Base-by-base conservation (phyloP, 2,329 filamentous ascomycete genomes). In the Calonectria hongkongensis region DNA sequence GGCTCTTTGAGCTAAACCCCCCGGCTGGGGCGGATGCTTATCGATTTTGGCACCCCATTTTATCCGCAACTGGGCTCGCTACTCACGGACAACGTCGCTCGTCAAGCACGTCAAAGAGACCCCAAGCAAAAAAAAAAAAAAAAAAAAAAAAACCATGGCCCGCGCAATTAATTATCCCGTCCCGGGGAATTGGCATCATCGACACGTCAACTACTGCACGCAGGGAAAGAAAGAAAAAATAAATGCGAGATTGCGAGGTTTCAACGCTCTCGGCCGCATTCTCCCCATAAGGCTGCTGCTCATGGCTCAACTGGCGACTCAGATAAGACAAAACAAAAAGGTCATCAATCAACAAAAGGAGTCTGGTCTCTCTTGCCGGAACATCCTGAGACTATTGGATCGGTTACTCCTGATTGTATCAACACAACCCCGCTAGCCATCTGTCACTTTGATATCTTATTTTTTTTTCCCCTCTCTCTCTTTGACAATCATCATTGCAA, bases 21-120 rank as follows among this genome's bases (percentile, higher is more conserved):
- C 70, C 73, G 51, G 63, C 48, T 64, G 66, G 41, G 72, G 71
- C 70, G 73, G 74, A 48, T 76, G 75, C 77, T 74, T 79, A 75
- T 74, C 75, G 56, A 74, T 74, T 74, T 71, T n/a, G 21, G 21
- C 18, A 48, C 39, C 58, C 41, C 66, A 43, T 58, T 39, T 41
- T 39, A 51, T 39, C 30, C 63, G 25, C 48, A 48, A 65, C 43
- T 66, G 30, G 45, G 21, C 47, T 51, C 47, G 27, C 47, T 30
- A 41, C 45, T 39, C 25, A 68, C 30, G 33, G 39, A 16, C 36
- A 62, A 16, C 36, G 51, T 16, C 54, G 43, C 56, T 69, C 56
- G 43, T 47, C 54, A 30, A 50, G 21, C 18, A 50, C 27, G 21
- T 28, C 16, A 27, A 3, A 36, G 10, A 33, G 7, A 12, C 8